Evolutionary conservation across 176 grass and related monocot species (phyloP).

Genomic region (Oryza meyeriana): DNA sequence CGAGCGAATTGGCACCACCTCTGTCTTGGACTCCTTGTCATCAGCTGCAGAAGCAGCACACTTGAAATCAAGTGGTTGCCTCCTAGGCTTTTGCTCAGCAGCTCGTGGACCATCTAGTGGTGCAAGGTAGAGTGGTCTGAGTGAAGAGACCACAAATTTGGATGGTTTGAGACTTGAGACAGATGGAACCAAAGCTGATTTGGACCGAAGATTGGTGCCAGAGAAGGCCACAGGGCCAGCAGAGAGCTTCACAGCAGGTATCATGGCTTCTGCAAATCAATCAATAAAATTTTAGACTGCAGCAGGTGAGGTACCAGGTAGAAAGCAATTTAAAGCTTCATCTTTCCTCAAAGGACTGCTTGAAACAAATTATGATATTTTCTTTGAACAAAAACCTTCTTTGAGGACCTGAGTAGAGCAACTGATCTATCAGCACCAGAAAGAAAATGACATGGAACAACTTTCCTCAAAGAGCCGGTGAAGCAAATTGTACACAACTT

Average conservation of each 20-base stretch:
- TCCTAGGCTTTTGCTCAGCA: constrained; percentile 30
- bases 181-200: constrained; percentile 28
- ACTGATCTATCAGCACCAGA: not conserved
- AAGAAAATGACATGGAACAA: constrained; percentile 17
- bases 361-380: not conserved
- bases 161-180: constrained; percentile 32
- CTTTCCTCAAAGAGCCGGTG: constrained; percentile 1
- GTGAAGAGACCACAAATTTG: constrained; percentile 39
- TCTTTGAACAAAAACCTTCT: not conserved
- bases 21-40: constrained; percentile 46
- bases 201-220: constrained; percentile 38
- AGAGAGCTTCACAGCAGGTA: constrained; percentile 37
- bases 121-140: constrained; percentile 64
- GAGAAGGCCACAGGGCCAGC: constrained; percentile 21
- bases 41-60: constrained; percentile 56
- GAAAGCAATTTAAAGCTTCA: constrained; percentile 21
- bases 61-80: constrained; percentile 36
- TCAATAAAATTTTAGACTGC: constrained; percentile 6
- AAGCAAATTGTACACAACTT: not conserved
- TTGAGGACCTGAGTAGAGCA: constrained; percentile 12
- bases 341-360: not conserved
- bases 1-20: constrained; percentile 25
- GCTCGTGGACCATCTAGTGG: constrained; percentile 28
- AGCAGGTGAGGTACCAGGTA: constrained; percentile 2
- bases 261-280: constrained; percentile 56